Percentiles rank a stretch among this genome's conserved stretches.
phyloP scores from a whole-genome alignment of 192 early-diverging fungal species.

The Funneliformis mosseae region DNA sequence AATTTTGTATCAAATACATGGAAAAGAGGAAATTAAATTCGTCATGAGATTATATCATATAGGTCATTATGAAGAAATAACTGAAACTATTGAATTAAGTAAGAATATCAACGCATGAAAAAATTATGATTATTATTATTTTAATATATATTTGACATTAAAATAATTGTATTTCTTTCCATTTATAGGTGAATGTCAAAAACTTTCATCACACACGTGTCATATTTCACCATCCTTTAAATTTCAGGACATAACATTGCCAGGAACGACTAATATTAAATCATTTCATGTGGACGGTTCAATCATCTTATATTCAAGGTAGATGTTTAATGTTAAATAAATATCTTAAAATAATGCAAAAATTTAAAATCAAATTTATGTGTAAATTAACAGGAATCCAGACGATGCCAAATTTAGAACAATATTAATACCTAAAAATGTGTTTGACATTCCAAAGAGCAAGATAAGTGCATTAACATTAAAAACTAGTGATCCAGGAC shows the following conservation, averaged over 20 bases:
- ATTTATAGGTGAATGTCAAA: not conserved
- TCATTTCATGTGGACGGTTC: slow-evolving; percentile 14
- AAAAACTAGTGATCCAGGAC: slow-evolving; percentile 9
- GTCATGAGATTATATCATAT: slow-evolving; percentile 3
- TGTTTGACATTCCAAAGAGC: not conserved
- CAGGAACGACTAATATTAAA: slow-evolving; percentile 21
- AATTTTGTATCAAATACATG: slow-evolving; percentile 8
- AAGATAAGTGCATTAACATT: not conserved
- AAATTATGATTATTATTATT: not conserved
- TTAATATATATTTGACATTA: not conserved
- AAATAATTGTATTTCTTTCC: not conserved
- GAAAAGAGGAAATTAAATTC: slow-evolving; percentile 14
- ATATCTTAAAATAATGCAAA: not conserved
- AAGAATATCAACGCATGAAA: not conserved
- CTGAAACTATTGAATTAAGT: not conserved
- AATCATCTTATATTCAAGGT: slow-evolving; percentile 30
- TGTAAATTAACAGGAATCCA: not conserved
- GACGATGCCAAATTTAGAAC: slow-evolving; percentile 23
- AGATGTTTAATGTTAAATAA: not conserved
- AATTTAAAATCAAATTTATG: not conserved
- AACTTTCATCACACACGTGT: not conserved
- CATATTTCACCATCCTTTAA: slow-evolving; percentile 5
- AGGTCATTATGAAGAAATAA: slow-evolving; percentile 2
- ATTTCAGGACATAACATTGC: slow-evolving; percentile 24
- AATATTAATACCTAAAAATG: slow-evolving; percentile 15